Base-by-base conservation (phyloP, 1,284 basidiomycete species). In the Gomphus bonarii region DNA sequence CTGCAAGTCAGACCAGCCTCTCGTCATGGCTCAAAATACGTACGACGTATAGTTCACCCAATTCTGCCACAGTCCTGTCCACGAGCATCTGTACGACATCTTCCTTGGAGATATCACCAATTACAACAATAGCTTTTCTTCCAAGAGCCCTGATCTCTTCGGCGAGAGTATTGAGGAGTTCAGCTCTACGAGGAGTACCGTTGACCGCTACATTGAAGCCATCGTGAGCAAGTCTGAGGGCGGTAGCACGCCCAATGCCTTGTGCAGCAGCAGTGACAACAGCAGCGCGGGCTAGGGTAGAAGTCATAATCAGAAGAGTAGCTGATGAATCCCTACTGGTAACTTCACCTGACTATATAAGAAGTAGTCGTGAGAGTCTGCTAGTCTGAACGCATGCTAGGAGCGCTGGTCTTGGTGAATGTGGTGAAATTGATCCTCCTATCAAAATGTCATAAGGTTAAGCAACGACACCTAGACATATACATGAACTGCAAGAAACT, bases 241-340 rank as follows among this genome's bases (percentile, higher is more conserved):
- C 71, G 48, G 75, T 72, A 14, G 71, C 70, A n/a, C 69, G 65
- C 1, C 75, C 75, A 33, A 77, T 70, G 9, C 74, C 76, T 50
- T 70, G 68, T 3, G 68, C 67, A 3, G 67, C 68, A 3, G 72
- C 73, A 2, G 73, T 75, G 6, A 74, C 65, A 42, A 75, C 59
- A 1, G 69, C 25, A 49, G 28, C 18, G 25, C 25, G 25, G 25
- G 25, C 25, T 25, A 25, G 25, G 25, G 25, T 25, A 25, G 25
- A 25, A 25, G 25, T 25, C 25, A 25, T 25, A 25, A 25, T 25
- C 2, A 25, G 25, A 25, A 25, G 25, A 25, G 25, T 25, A 25
- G 25, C 25, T 4, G 25, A 25, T 25, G 25, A 25, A 3, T 25
- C 25, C 25, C 25, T n/a, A n/a, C n/a, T n/a, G n/a, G n/a, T n/a